Evolutionary conservation across 495 filamentous ascomycete species (phyloP), one percentile per base, ranked within the genome.

Genomic region (Xylaria curta): DNA sequence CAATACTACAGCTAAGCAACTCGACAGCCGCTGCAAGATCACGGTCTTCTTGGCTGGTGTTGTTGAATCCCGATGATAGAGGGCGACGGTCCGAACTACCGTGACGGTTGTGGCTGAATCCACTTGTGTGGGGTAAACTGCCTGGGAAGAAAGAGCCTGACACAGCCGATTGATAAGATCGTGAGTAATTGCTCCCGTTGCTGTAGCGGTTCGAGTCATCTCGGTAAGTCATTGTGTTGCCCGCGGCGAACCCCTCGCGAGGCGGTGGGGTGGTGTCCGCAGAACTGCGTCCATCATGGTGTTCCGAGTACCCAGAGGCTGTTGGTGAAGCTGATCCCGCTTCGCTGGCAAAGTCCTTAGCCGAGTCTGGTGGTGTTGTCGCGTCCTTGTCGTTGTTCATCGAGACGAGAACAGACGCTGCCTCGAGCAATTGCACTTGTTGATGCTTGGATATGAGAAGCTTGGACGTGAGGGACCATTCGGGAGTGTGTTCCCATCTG

Each of bases 401-500:
- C 66, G 90, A 90, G 44, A 98, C 92, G 61, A 99, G 85, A 31
- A 99, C 97, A 24, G 94, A 96, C 51, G 96, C 96, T 17, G 96
- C 96, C 83, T 99, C 97, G 66, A 99, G 88, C 54, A 99, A 89
- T 80, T 99, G 96, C 70, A 99, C 96, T 84, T 99, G 96, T 85
- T 99, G 96, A 80, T 99, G 96, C 88, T 99, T 99, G 71, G 96
- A 98, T 74, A 99, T 99, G 74, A 98, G 88, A 75, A 98, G 89
- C 83, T 99, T 99, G 77, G 96, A 98, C 54, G 96, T 99, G 82
- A 91, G 92, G 47, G 94, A 91, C 96, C 96, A 99, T 87, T 97
- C 94, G 77, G 97, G 97, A 82, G 96, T 95, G 82, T 99, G 96
- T 85, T 99, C 96, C 96, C 96, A 99, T 88, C 96, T 99, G 88